Base-by-base conservation (phyloP, 768 basidiomycete genomes). In the Rhodotorula sphaerocarpa region DNA sequence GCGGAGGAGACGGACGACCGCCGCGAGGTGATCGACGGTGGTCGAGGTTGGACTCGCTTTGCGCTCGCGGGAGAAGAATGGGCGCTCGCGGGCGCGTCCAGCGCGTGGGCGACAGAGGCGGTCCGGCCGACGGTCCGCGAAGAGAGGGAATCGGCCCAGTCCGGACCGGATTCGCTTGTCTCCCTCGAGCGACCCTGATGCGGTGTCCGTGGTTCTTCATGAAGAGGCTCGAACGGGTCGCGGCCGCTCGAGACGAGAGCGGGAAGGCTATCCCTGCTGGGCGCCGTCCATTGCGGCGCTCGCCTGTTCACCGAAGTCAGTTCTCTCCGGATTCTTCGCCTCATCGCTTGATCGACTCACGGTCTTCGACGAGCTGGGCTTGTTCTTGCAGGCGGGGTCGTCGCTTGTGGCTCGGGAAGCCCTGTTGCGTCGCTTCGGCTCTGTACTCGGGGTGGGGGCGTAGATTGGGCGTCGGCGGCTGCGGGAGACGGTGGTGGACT, bases 1-100 rank as follows among this genome's bases (percentile, higher is more conserved):
- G 48, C 30, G 1, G 50, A 51, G 53, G 60, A 61, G 36, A 61
- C 25, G 36, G 53, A 55, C 2, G 39, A 44, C 9, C 60, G 20
- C 5, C 59, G 44, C 25, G 59, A 61, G 3, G 46, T 42, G 23
- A 33, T 50, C 3, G 59, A 55, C 1, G 52, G 20, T 7, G 59
- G 39, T 11, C 59, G 41, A 11, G 33, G 51, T 20, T 31, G 31
- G 5, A 52, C 28, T 7, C 28, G n/a, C n/a, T n/a, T n/a, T n/a
- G n/a, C n/a, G n/a, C n/a, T n/a, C n/a, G n/a, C n/a, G n/a, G n/a
- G n/a, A n/a, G n/a, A n/a, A n/a, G n/a, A n/a, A n/a, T n/a, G n/a
- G n/a, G n/a, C n/a, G n/a, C n/a, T n/a, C n/a, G n/a, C n/a, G n/a
- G n/a, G n/a, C n/a, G n/a, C n/a, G n/a, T n/a, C n/a, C n/a, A n/a